Base-by-base conservation (phyloP, 176 grass and related monocot species). In the Zizania latifolia region DNA sequence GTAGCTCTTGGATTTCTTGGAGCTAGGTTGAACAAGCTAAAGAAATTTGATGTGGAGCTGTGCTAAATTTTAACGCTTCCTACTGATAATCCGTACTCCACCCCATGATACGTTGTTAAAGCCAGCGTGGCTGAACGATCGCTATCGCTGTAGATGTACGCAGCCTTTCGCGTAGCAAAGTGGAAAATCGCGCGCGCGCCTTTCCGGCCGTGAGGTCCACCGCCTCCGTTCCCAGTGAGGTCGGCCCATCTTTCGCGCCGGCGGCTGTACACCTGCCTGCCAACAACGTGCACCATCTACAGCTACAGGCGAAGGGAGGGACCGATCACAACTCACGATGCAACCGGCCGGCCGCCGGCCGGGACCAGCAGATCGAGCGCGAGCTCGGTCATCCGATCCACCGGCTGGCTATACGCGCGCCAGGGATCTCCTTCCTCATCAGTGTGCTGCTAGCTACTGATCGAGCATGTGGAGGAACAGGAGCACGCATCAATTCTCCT, bases 401-500 rank as follows among this genome's bases (percentile, higher is more conserved):
- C 16, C 44, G 44, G 17, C 43, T 15, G 14, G 43, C 43, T 45
- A 45, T 15, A 13, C 43, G 19, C 44, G 44, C 44, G 0, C 1
- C 10, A 45, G 66, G 45, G 67, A 32, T 11, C 8, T 70, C 41
- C 16, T 22, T 14, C 1, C 40, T 4, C 4, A 5, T 4, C n/a
- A 0, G 27, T 5, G 58, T 11, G 6, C 16, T 8, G 35, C n/a
- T n/a, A n/a, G n/a, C n/a, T n/a, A n/a, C n/a, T n/a, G n/a, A n/a
- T n/a, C n/a, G n/a, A n/a, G n/a, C 50, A 73, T 73, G 70, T 58
- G 70, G 50, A 57, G 50, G 70, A 57, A 73, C 50, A 58, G 48
- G 33, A 57, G n/a, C 19, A 8, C 44, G 10, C 46, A 38, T 58
- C 48, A 73, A 57, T 56, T 37, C 46, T 37, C n/a, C 9, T 37